Percentiles rank a stretch among this genome's conserved stretches.
Evolutionary conservation across 352 stramenopile genomes (phyloP).

Genomic region (Ophiocytium majus): DNA sequence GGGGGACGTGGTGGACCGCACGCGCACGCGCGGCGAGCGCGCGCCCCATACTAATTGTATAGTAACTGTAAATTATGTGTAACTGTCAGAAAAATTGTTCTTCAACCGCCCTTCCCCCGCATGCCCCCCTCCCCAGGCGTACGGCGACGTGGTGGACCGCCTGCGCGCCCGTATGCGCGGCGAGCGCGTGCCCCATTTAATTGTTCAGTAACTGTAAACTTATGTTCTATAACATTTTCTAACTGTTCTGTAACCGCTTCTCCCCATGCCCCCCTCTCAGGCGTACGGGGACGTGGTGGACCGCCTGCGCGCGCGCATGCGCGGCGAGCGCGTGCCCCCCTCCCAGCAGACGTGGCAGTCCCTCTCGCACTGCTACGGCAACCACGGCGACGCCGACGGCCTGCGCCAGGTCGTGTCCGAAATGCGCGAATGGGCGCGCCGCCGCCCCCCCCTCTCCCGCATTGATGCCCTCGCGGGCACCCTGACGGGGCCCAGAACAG

Average conservation of each 20-base stretch:
- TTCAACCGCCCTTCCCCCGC: background rate
- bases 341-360: slow-evolving; percentile 35
- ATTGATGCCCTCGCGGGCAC: background rate
- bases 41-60: too few relatives aligned
- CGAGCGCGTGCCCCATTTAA: background rate
- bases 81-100: too few relatives aligned
- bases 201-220: too few relatives aligned
- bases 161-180: slow-evolving; percentile 34
- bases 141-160: slow-evolving; percentile 40
- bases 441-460: background rate
- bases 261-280: slow-evolving; percentile 18
- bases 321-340: slow-evolving; percentile 24
- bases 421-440: background rate
- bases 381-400: slow-evolving; percentile 16
- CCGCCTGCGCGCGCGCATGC: slow-evolving; percentile 31
- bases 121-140: slow-evolving; percentile 22
- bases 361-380: slow-evolving; percentile 33
- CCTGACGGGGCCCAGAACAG: background rate
- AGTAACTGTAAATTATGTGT: too few relatives aligned
- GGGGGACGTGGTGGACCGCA: too few relatives aligned
- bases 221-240: too few relatives aligned
- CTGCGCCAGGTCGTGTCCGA: background rate
- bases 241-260: too few relatives aligned
- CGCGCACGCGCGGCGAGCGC: too few relatives aligned
- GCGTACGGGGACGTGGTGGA: slow-evolving; percentile 44